Conservation (phyloP, 805 yeast genomes). For the Allodekkera sacchari region DNA sequence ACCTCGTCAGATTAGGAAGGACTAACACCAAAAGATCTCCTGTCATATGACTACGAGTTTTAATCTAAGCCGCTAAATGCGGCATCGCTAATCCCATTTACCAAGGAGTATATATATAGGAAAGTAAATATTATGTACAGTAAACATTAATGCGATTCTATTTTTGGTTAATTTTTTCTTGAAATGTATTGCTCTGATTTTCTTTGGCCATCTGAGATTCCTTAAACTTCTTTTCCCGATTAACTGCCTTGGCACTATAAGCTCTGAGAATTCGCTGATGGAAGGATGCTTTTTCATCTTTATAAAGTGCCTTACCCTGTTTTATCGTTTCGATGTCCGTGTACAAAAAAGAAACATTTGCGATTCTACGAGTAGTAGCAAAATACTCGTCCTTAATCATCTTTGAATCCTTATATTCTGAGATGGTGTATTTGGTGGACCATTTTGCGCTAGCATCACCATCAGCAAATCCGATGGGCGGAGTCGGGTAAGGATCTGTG, state of each 20-base stretch:
- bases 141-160: background rate
- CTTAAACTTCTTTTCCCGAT: slow-evolving; percentile 9
- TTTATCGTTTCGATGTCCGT: slow-evolving; percentile 3
- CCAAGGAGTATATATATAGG: background rate
- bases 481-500: slow-evolving; percentile 20
- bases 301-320: slow-evolving; percentile 5
- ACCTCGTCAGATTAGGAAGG: too few relatives aligned
- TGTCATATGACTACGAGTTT: too few relatives aligned
- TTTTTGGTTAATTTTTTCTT: background rate
- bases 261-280: slow-evolving; percentile 23
- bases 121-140: background rate
- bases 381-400: slow-evolving; percentile 9
- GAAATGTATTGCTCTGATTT: background rate
- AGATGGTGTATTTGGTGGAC: slow-evolving; percentile 20
- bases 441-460: slow-evolving; percentile 11
- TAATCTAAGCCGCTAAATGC: too few relatives aligned
- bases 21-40: too few relatives aligned
- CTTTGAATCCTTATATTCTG: slow-evolving; percentile 8
- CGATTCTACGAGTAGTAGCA: slow-evolving; percentile 8
- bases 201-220: background rate
- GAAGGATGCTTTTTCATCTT: slow-evolving; percentile 15
- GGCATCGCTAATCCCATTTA: background rate
- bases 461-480: slow-evolving; percentile 19
- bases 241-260: slow-evolving; percentile 24
- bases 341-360: slow-evolving; percentile 5